Base-by-base conservation (phyloP, 768 basidiomycete species). In the Suillus clintonianus region DNA sequence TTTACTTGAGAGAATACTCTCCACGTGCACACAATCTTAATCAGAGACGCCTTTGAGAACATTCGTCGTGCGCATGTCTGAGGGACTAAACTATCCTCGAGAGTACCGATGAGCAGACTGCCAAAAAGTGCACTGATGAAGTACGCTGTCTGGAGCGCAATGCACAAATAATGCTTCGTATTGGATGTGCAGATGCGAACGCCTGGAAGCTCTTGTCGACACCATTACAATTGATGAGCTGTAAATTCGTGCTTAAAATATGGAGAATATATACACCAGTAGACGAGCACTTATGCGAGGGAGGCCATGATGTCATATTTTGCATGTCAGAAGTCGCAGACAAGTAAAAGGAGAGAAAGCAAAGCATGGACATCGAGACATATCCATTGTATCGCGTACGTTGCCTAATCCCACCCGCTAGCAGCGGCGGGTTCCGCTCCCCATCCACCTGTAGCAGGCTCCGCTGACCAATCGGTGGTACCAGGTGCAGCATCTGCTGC, bases 381-480 rank as follows among this genome's bases (percentile, higher is more conserved):
- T 57, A n/a, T n/a, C 24, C 37, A 36, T 68, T 65, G 59, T 39
- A 39, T 56, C 50, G 22, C 56, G 13, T 39, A 57, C 8, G 19
- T 59, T 43, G 41, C 36, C 62, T 68, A 76, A 62, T 77, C 74
- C 76, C 76, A 77, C 24, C 67, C 77, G 32, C 70, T 72, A 48
- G 71, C 22, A 41, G 65, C 17, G 1, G 69, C 14, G 13, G 67
- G 66, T 3, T 78, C 77, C 17, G 67, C 72, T 45, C 74, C 81
- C 82, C 82, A 82, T 51, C 71, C 70, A 41, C 72, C 56, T 51
- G 70, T 56, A 62, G 84, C 73, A 51, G 94, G 88, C 75, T 95
- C 95, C 64, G 94, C 94, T 70, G 93, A 80, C 95, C 95, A 97
- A 82, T 97, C 95, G 57, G 85, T 81, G 34, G 83, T 76, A 61